Conservation (phyloP, 2,329 filamentous ascomycete species). For the Cordyceps farinosa region DNA sequence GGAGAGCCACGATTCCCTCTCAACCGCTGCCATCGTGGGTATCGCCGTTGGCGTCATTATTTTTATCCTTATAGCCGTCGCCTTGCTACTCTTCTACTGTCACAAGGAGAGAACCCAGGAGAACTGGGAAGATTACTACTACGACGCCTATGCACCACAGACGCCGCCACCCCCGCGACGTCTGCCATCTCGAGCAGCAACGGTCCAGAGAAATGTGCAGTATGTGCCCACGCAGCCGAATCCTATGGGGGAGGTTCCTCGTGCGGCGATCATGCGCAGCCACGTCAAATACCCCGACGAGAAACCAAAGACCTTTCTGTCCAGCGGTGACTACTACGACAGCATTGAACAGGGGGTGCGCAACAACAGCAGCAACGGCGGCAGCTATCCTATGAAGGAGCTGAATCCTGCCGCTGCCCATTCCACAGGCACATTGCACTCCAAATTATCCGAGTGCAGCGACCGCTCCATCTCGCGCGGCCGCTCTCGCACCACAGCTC, state of each 20-base stretch:
- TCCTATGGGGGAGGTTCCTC: slow-evolving; percentile 8
- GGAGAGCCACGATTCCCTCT: slow-evolving; percentile 32
- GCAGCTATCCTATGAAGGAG: background rate
- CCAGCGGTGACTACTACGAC: slow-evolving; percentile 41
- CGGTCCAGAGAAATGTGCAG: background rate
- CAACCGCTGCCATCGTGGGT: slow-evolving; percentile 46
- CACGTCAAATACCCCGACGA: slow-evolving; percentile 22
- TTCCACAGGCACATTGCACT: background rate
- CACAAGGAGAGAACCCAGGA: slow-evolving; percentile 38
- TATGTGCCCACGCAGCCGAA: slow-evolving; percentile 21
- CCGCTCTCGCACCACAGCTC: background rate
- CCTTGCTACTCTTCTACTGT: slow-evolving; percentile 47
- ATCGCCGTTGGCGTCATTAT: slow-evolving; percentile 44
- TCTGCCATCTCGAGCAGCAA: background rate
- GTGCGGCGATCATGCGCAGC: slow-evolving; percentile 20
- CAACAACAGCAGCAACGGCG: background rate
- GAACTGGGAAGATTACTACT: slow-evolving; percentile 26
- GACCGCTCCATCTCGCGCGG: background rate
- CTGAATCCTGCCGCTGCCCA: background rate
- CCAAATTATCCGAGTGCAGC: background rate
- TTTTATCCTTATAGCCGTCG: slow-evolving; percentile 33
- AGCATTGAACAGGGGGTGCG: slow-evolving; percentile 30
- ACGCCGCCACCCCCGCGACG: background rate
- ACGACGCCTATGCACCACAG: slow-evolving; percentile 13
- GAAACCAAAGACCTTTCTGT: slow-evolving; percentile 25